Evolutionary conservation across 2,329 filamentous ascomycete genomes (phyloP).

Genomic region (Scorias spongiosa): DNA sequence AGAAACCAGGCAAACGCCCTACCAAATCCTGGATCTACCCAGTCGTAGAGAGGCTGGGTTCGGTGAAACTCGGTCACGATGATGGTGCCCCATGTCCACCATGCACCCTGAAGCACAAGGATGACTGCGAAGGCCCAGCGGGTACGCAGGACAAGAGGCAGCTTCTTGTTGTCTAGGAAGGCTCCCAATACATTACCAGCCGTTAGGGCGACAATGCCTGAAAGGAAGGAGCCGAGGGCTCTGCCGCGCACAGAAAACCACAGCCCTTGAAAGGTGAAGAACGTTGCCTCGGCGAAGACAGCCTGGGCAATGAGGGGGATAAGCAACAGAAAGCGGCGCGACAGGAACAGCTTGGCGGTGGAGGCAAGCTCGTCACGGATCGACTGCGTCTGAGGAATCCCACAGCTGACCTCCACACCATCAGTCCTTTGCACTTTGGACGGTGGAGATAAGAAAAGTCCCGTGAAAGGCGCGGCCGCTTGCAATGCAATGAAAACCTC

Average conservation of each 20-base stretch:
- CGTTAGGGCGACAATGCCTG: conserved; percentile 50
- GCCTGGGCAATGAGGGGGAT: conserved; percentile 55
- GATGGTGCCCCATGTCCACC: conserved; percentile 59
- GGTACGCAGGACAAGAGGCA: conserved; percentile 40
- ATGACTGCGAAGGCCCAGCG: conserved; percentile 41
- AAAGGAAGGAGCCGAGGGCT: conserved; percentile 55
- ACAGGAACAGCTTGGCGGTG: conserved; percentile 44
- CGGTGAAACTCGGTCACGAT: conserved; percentile 45
- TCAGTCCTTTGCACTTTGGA: conserved; percentile 49
- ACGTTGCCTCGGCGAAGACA: conserved; percentile 56
- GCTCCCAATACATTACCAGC: conserved; percentile 51
- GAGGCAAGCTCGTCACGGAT: conserved; percentile 45
- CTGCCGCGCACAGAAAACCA: conserved; percentile 58
- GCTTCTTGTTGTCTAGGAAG: conserved; percentile 44
- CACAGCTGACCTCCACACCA: conserved; percentile 44
- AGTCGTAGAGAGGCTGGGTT: conserved; percentile 49
- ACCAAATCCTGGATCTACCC: conserved; percentile 48
- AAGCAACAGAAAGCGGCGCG: conserved; percentile 46
- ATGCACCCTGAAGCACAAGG: conserved; percentile 46
- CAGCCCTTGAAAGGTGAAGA: conserved; percentile 45
- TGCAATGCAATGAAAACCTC: conserved; percentile 58
- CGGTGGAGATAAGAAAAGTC: conserved; percentile 46
- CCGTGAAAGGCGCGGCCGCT: conserved; percentile 48
- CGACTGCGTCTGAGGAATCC: conserved; percentile 35
- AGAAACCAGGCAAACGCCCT: conserved; percentile 52